These are phyloP conservation scores for Metschnikowia cubensis DNA, from an alignment of 805 yeast genomes.

Conservation along the genomic window DNA sequence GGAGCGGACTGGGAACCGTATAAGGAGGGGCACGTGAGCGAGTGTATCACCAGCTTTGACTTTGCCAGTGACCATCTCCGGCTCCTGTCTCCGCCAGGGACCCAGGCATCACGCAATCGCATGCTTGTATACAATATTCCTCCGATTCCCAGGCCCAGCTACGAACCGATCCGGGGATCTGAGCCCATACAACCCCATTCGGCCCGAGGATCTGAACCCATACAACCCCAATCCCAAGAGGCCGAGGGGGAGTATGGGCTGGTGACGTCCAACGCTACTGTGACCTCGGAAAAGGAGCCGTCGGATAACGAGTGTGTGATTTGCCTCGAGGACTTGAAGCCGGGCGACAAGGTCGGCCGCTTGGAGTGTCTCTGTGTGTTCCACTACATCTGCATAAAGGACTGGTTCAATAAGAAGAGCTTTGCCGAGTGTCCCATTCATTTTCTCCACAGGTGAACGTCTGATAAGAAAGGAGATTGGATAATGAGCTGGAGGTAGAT, in stretches of 20 bases:
- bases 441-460: conserved; percentile 27
- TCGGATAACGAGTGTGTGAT: conserved; percentile 80
- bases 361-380: conserved; percentile 92
- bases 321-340: conserved; percentile 81
- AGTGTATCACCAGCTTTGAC: conserved; percentile 67
- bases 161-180: conserved; percentile 26
- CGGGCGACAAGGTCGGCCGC: conserved; percentile 88
- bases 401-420: conserved; percentile 87
- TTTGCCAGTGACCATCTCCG: conserved; percentile 58
- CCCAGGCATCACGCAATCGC: conserved; percentile 50
- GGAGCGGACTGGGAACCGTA: conserved; percentile 31
- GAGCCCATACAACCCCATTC: too few species aligned
- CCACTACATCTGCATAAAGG: conserved; percentile 85
- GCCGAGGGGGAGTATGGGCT: conserved; percentile 10
- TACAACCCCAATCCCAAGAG: too few species aligned
- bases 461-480: not conserved
- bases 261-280: conserved; percentile 10
- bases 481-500: too few species aligned
- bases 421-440: conserved; percentile 87
- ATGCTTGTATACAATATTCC: conserved; percentile 76
- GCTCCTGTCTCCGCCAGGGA: conserved; percentile 24
- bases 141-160: conserved; percentile 42
- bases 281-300: conserved; percentile 18
- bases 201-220: too few species aligned
- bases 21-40: conserved; percentile 64